Percentiles rank a stretch among this genome's conserved stretches.
Conservation (phyloP, 1,284 basidiomycete genomes). For the Ustilago trichophora region DNA sequence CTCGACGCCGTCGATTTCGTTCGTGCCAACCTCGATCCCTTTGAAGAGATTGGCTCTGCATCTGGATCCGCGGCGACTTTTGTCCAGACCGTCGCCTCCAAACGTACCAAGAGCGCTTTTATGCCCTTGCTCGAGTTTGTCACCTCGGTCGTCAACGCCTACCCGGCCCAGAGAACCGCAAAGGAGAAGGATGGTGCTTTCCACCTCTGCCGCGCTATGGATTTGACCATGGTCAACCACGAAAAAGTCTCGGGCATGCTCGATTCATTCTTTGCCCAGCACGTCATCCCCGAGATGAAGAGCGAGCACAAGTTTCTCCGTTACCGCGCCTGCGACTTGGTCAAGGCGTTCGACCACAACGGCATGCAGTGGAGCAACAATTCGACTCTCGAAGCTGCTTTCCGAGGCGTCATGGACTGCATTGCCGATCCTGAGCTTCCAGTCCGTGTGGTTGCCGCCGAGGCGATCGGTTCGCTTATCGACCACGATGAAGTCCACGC, state of each 20-base stretch:
- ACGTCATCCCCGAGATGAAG: constrained; percentile 60
- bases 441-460: constrained; percentile 82
- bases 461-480: constrained; percentile 82
- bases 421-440: constrained; percentile 77
- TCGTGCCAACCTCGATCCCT: constrained; percentile 56
- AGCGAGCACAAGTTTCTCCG: constrained; percentile 58
- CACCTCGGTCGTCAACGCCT: constrained; percentile 58
- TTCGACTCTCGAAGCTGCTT: constrained; percentile 57
- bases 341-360: constrained; percentile 58
- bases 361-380: constrained; percentile 59
- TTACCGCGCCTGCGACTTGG: constrained; percentile 58
- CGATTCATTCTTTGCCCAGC: constrained; percentile 60
- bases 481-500: constrained; percentile 75
- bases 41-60: constrained; percentile 58
- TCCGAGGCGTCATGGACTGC: constrained; percentile 62
- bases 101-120: constrained; percentile 61
- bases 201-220: constrained; percentile 55
- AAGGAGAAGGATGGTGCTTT: constrained; percentile 64
- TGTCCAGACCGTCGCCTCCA: constrained; percentile 52
- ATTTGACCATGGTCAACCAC: constrained; percentile 57
- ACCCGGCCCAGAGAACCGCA: constrained; percentile 47
- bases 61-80: constrained; percentile 50
- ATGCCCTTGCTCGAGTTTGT: constrained; percentile 62
- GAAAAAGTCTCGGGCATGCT: constrained; percentile 53
- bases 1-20: constrained; percentile 63